Evolutionary conservation across 1,284 basidiomycete genomes (phyloP), one percentile per base, ranked within the genome.

Genomic region (Apiotrichum montevideense): DNA sequence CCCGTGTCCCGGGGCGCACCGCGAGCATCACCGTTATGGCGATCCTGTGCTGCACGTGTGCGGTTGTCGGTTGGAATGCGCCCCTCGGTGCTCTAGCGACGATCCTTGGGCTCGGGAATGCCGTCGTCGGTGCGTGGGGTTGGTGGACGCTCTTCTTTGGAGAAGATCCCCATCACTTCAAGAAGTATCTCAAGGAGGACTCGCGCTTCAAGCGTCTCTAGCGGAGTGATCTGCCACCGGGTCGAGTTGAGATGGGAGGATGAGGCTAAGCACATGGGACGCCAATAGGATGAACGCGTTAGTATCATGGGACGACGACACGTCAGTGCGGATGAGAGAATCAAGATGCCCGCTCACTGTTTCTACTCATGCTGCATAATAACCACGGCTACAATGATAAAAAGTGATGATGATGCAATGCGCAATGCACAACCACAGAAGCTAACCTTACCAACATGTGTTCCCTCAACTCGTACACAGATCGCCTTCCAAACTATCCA

Each of bases 401-500:
- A 56, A 98, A 86, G 21, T 21, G 72, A 98, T 98, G 14, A 95
- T 97, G 66, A 98, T 84, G 35, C n/a, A 42, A 42, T 42, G 41
- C 41, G 41, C 41, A 42, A 42, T 42, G 41, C 8, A 42, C 37
- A 39, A 39, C 10, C 41, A 42, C 21, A 21, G 21, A 21, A 21
- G 21, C 21, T 21, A 21, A 21, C 21, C 21, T 21, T 21, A 21
- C 21, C 21, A 21, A 21, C 21, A 21, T 21, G 21, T 21, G 21
- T 21, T 21, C 21, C 21, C 21, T 21, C 21, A 21, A 21, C 21
- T 21, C 21, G 21, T 21, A 21, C 21, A 21, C 21, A 21, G 21
- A 21, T 21, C 21, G 21, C 21, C 21, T 21, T 21, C 21, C 37
- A 39, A 39, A 42, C 41, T 13, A 42, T 13, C 41, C 6, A 11